phyloP scores from a whole-genome alignment of 805 yeast genomes.

The Candida nitratophila region DNA sequence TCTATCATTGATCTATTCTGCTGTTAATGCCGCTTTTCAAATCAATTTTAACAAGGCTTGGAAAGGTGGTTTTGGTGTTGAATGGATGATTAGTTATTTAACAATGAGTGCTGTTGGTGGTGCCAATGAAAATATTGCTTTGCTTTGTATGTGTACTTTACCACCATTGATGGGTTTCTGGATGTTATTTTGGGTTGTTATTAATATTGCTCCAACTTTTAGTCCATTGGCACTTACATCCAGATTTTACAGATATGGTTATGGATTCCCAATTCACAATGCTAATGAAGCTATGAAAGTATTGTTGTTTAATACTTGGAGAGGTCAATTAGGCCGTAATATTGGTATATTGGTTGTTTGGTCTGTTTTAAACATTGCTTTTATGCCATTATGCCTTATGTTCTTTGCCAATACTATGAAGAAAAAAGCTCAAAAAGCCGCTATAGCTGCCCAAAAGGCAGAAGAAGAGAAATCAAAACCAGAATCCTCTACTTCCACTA shows the following conservation, averaged over 20 bases:
- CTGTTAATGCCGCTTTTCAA: conserved; percentile 64
- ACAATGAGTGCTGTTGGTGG: conserved; percentile 75
- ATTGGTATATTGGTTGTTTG: conserved; percentile 55
- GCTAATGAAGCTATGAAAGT: conserved; percentile 57
- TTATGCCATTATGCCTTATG: conserved; percentile 38
- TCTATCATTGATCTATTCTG: conserved; percentile 49
- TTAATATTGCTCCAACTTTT: conserved; percentile 64
- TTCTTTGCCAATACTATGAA: conserved; percentile 32
- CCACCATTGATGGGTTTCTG: conserved; percentile 70
- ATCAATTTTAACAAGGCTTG: conserved; percentile 49
- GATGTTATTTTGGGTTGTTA: conserved; percentile 63
- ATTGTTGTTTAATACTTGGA: conserved; percentile 48
- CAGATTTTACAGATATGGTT: conserved; percentile 55
- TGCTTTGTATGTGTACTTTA: conserved; percentile 39
- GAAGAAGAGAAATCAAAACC: not conserved
- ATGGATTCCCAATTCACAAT: conserved; percentile 64
- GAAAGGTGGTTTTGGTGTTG: conserved; percentile 62
- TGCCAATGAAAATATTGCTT: conserved; percentile 58
- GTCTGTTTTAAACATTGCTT: conserved; percentile 42
- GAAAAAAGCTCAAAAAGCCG: conserved; percentile 12
- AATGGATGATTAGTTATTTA: conserved; percentile 63
- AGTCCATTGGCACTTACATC: conserved; percentile 55
- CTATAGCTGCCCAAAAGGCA: not conserved
- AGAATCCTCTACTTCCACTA: not conserved
- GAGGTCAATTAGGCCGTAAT: conserved; percentile 51